Evolutionary conservation across 2,329 filamentous ascomycete species (phyloP).

Genomic region (Penicillium freii): DNA sequence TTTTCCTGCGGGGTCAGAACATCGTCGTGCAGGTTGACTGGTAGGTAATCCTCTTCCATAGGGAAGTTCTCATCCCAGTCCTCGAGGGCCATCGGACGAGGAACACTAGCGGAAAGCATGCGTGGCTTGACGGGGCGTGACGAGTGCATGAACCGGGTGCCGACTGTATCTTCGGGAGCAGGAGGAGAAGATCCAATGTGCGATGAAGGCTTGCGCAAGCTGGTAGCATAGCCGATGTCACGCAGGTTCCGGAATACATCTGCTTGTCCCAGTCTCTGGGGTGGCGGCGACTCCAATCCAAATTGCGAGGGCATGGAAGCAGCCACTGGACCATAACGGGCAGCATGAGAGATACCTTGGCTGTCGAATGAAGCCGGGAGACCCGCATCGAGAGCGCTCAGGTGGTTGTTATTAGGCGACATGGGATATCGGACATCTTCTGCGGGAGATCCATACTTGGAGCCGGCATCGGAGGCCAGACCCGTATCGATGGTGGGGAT

Average conservation of each 20-base stretch:
- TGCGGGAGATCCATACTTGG: slow-evolving; percentile 78
- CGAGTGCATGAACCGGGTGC: slow-evolving; percentile 62
- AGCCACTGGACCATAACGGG: slow-evolving; percentile 84
- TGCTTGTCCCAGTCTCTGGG: slow-evolving; percentile 65
- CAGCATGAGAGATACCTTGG: slow-evolving; percentile 88
- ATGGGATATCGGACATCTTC: slow-evolving; percentile 75
- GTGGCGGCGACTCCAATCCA: slow-evolving; percentile 77
- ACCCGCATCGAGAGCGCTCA: slow-evolving; percentile 92
- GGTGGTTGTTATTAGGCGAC: slow-evolving; percentile 68
- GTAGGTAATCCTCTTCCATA: slow-evolving; percentile 87
- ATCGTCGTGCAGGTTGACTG: slow-evolving; percentile 64
- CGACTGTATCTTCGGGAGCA: slow-evolving; percentile 65
- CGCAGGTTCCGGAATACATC: slow-evolving; percentile 60
- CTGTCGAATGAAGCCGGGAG: slow-evolving; percentile 94
- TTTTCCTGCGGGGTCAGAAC: slow-evolving; percentile 62
- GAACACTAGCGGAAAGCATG: slow-evolving; percentile 62
- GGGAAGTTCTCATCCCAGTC: slow-evolving; percentile 67
- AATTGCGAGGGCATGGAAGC: slow-evolving; percentile 92
- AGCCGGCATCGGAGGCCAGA: slow-evolving; percentile 57
- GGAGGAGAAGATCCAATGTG: slow-evolving; percentile 58
- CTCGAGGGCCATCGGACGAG: slow-evolving; percentile 50
- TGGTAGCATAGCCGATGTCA: slow-evolving; percentile 67
- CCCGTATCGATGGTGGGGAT: slow-evolving; percentile 59
- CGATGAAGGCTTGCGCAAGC: slow-evolving; percentile 60
- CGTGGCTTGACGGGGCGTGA: slow-evolving; percentile 61